phyloP scores from a whole-genome alignment of 2,329 filamentous ascomycete genomes.

The Ophiognomonia clavigignenti-juglandacearum region DNA sequence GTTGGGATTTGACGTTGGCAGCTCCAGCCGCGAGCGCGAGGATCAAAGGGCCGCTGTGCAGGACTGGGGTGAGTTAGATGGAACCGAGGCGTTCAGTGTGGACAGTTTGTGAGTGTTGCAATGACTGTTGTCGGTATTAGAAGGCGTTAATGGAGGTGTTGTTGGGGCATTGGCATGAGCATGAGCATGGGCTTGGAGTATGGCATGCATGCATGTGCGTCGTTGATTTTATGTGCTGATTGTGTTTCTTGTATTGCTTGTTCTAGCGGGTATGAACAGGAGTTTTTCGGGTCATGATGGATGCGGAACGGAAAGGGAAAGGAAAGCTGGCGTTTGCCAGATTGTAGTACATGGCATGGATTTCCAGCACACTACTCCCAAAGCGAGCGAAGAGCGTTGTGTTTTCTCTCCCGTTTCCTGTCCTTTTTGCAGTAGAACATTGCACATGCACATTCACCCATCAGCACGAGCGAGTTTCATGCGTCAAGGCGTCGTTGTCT shows the following conservation, averaged over 20 bases:
- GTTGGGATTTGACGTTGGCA: conserved; percentile 1
- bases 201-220: too few relatives aligned
- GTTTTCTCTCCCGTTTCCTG: not conserved
- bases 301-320: not conserved
- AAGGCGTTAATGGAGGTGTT: not conserved
- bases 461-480: too few relatives aligned
- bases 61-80: not conserved
- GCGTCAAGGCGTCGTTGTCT: too few relatives aligned
- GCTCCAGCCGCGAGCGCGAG: not conserved
- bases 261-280: not conserved
- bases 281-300: not conserved
- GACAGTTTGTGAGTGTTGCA: conserved; percentile 1
- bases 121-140: not conserved
- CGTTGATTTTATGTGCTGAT: not conserved
- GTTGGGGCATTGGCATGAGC: not conserved
- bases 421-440: too few relatives aligned
- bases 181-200: conserved; percentile 4
- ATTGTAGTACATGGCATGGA: not conserved
- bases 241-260: not conserved
- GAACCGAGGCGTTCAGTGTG: conserved; percentile 6
- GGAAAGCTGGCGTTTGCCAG: not conserved
- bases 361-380: not conserved
- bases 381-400: not conserved
- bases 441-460: too few relatives aligned
- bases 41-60: not conserved